Evolutionary conservation across 371 early-diverging fungal genomes (phyloP).

Genomic region (Sporodiniella umbellata): DNA sequence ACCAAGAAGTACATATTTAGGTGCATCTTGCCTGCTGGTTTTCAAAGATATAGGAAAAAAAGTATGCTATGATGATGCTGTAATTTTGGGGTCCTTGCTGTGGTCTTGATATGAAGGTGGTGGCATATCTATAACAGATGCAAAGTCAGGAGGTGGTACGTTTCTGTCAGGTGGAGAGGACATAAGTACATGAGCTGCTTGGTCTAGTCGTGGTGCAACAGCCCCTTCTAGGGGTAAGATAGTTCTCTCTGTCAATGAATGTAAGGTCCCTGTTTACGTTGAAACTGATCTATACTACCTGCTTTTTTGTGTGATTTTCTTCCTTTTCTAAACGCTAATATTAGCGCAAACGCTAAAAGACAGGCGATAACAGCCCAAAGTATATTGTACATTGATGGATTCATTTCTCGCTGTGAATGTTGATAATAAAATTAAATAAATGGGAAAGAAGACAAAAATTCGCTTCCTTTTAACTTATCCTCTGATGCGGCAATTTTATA

Average conservation of each 20-base stretch:
- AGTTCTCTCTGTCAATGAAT: background rate
- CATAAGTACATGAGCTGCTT: background rate
- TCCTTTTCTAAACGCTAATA: background rate
- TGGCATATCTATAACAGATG: constrained; percentile 1
- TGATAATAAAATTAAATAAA: background rate
- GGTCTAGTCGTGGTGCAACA: background rate
- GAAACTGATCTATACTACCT: background rate
- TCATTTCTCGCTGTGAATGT: background rate
- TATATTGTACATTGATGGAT: background rate
- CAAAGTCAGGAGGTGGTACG: background rate
- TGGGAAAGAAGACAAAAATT: background rate
- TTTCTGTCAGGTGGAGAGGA: background rate
- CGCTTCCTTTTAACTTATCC: background rate
- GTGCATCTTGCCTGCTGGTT: too few relatives aligned
- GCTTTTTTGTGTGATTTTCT: background rate
- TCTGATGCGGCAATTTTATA: background rate
- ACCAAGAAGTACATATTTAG: too few relatives aligned
- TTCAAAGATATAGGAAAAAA: too few relatives aligned
- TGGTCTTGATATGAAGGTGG: constrained; percentile 30
- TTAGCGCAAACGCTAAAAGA: background rate
- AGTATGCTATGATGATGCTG: too few relatives aligned
- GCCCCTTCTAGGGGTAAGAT: background rate
- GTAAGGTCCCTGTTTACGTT: background rate
- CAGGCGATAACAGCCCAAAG: background rate
- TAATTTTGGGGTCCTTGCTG: constrained; percentile 16